A percentile compares a stretch with the other conserved stretches of the same genome.
These are phyloP conservation scores for Falciphora oryzae DNA, from an alignment of 2,329 filamentous ascomycete species.

Conservation along the genomic window DNA sequence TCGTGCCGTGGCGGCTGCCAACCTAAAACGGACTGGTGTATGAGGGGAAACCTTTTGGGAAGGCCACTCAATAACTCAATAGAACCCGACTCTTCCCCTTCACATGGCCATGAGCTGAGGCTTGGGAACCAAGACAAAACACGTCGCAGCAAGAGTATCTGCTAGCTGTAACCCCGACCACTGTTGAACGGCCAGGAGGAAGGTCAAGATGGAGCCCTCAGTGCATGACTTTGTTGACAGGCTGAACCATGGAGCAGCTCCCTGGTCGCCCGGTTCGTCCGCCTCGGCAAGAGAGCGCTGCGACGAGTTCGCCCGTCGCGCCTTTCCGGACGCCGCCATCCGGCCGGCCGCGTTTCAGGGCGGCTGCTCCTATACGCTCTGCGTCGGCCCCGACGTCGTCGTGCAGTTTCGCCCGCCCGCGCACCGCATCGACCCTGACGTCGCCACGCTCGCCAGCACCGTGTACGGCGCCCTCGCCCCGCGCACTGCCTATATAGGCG, in stretches of 20 bases:
- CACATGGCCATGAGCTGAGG: neutral
- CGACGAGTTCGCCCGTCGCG: slow-evolving; percentile 6
- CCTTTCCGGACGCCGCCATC: slow-evolving; percentile 15
- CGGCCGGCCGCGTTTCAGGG: slow-evolving; percentile 36
- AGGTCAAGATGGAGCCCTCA: neutral
- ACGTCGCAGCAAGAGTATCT: neutral
- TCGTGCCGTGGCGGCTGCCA: neutral
- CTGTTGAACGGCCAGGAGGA: too few relatives aligned
- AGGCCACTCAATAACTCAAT: too few relatives aligned
- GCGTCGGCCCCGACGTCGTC: slow-evolving; percentile 30
- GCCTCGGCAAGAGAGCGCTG: slow-evolving; percentile 3
- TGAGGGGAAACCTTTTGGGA: neutral
- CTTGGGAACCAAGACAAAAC: neutral
- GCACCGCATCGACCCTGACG: slow-evolving; percentile 34
- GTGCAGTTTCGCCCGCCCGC: slow-evolving; percentile 43
- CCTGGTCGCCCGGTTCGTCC: neutral
- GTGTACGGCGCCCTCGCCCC: slow-evolving; percentile 38
- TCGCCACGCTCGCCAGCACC: slow-evolving; percentile 30
- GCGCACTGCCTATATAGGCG: slow-evolving; percentile 30
- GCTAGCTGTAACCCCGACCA: too few relatives aligned
- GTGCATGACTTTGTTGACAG: neutral
- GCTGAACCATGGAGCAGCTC: neutral
- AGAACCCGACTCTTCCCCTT: neutral
- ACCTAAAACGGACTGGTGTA: neutral
- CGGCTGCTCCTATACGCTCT: slow-evolving; percentile 46